Evolutionary conservation across 352 stramenopile genomes (phyloP), one percentile per base, ranked within the genome.

Genomic region (Phytophthora chlamydospora): DNA sequence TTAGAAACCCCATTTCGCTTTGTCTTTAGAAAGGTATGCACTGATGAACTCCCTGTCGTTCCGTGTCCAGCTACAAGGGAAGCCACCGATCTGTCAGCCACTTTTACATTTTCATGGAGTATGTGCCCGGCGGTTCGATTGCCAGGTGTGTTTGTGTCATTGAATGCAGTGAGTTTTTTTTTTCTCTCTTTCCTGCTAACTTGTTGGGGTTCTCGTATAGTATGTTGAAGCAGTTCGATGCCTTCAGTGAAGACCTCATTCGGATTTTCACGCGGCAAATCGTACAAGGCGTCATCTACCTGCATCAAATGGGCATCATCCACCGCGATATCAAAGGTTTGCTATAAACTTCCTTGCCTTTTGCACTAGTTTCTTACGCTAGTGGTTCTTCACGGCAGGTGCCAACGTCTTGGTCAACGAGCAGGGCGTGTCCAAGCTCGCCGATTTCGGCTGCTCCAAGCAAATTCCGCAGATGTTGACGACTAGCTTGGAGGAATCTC

Each of bases 91-190:
- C 73, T 27, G 80, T 85, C 8, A 84, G 78, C 24, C 67, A 87
- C 51, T 88, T 99, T 36, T 96, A 92, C 66, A 98, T 99, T 58
- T 98, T 98, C 71, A 97, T 98, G 85, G 93, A 99, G 75, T 99
- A 97, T 73, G 89, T 98, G 6, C 88, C 95, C 6, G 93, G 91
- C 32, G 95, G 95, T 3, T 97, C 87, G 4, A 91, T 99, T 40
- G 86, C 93, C 32, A 90, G 79, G 63, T 87, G 47, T 13, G 68
- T 11, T 8, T 16, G 31, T n/a, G 68, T 64, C 3, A 7, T 8
- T 29, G 4, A 31, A 21, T 7, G n/a, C 52, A 12, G 12, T 45
- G 29, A 1, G 6, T 6, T 3, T 16, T 42, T 16, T 2, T 35
- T 9, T 38, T 29, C 12, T 47, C 24, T 9, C 16, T 13, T 52